Base-by-base conservation (phyloP, 305 asterid genomes). In the Fraxinus xanthoxyloides region DNA sequence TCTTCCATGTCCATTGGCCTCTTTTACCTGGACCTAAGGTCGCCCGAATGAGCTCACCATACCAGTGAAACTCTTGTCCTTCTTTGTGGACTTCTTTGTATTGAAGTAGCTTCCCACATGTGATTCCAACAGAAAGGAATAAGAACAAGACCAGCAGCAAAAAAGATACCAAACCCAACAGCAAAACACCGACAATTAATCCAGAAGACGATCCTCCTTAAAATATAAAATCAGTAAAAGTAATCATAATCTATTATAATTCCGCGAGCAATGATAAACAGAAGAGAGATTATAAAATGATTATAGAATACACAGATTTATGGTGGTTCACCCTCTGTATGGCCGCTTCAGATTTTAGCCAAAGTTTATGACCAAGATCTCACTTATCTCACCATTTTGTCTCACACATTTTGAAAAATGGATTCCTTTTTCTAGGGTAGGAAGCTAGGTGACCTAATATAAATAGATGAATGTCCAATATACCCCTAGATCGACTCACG, bases 1-100 rank as follows among this genome's bases (percentile, higher is more conserved):
- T 91, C 74, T 87, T 94, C 99, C 99, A 96, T 61, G 98, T 90
- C 99, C 99, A 96, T 69, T 94, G 99, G 83, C 99, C 99, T 87
- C 97, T 81, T 86, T 96, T 96, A 7, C 98, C 99, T 0, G 98
- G 99, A 75, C 99, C 98, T 43, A 96, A 83, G 26, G 97, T 93
- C 6, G 90, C 97, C 36, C 98, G 92, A 54, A 96, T 79, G 7
- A 96, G 82, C 81, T 94, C 99, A 76, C 94, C 97, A 81, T 94
- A 96, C 98, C 98, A 96, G 83, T 93, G 97, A 78, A 89, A 90
- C 75, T 81, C 74, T 84, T 86, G 88, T 5, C 94, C 98, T 72
- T 67, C 97, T 61, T 90, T 90, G 85, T 94, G 99, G 23, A 96
- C 93, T 70, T 96, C 99, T 82, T 94, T 93, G 81, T 96, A 96